Evolutionary conservation across 305 asterid genomes (phyloP).

Genomic region (Solanum chacoense): DNA sequence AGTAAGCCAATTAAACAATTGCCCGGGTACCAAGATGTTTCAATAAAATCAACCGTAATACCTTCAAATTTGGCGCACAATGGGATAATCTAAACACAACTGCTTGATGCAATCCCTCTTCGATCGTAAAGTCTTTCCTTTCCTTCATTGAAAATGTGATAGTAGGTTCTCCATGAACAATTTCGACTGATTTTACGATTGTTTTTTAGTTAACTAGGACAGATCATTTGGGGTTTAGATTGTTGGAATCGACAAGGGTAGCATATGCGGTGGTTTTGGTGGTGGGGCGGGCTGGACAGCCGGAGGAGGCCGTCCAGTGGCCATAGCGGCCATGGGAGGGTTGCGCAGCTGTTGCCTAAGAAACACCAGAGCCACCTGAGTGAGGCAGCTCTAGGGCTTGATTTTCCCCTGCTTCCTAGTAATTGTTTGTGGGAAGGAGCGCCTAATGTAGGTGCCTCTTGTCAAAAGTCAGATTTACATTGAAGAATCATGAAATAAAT

Average conservation of each 20-base stretch:
- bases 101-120: not conserved
- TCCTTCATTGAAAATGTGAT: not conserved
- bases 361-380: conserved; percentile 6
- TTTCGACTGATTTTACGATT: not conserved
- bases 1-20: not conserved
- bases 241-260: not conserved
- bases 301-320: not conserved
- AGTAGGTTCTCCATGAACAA: not conserved
- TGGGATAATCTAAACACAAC: not conserved
- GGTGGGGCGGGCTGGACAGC: not conserved
- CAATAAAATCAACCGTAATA: not conserved
- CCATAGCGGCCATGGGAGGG: not conserved
- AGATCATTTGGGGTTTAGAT: not conserved
- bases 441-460: too few relatives aligned
- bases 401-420: too few relatives aligned
- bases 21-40: not conserved
- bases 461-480: too few relatives aligned
- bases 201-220: not conserved
- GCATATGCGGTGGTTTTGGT: not conserved
- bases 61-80: not conserved
- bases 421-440: too few relatives aligned
- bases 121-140: not conserved
- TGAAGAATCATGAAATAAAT: too few relatives aligned
- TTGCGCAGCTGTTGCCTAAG: not conserved
- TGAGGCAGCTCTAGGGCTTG: too few relatives aligned